Evolutionary conservation across 2,329 filamentous ascomycete genomes (phyloP).

Genomic region (Sporothrix schenckii): DNA sequence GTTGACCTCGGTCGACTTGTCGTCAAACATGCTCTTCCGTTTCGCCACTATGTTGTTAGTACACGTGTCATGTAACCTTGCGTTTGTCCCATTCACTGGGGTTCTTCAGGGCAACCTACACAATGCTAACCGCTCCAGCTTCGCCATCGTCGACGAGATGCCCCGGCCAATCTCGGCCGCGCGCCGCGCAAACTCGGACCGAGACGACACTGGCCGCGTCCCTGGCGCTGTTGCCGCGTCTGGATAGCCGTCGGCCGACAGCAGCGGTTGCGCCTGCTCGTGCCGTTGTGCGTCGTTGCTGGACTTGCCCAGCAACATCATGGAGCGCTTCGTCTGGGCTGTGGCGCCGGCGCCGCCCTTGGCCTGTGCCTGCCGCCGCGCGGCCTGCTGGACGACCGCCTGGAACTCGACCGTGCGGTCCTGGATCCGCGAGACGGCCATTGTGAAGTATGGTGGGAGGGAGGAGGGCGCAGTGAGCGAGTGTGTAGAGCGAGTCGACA

Average conservation of each 20-base stretch:
- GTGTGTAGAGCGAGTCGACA: neutral
- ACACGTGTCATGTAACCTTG: too few relatives aligned
- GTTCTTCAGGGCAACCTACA: conserved; percentile 48
- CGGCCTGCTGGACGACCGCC: conserved; percentile 83
- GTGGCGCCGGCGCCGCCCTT: conserved; percentile 61
- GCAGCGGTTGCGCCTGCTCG: conserved; percentile 63
- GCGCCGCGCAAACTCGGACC: conserved; percentile 86
- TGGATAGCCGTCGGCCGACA: conserved; percentile 50
- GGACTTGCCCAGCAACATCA: conserved; percentile 28
- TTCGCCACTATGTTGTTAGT: conserved; percentile 64
- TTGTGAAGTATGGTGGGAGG: conserved; percentile 39
- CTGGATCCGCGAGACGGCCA: conserved; percentile 80
- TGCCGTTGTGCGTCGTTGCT: conserved; percentile 15
- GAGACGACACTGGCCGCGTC: conserved; percentile 42
- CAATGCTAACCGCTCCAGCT: conserved; percentile 89
- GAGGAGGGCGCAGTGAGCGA: too few relatives aligned
- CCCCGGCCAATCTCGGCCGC: conserved; percentile 90
- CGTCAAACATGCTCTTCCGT: conserved; percentile 94
- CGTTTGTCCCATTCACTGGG: too few relatives aligned
- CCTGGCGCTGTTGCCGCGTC: conserved; percentile 57
- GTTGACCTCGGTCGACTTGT: conserved; percentile 93
- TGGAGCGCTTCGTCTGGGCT: conserved; percentile 60
- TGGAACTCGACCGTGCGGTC: conserved; percentile 96
- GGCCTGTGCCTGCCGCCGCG: conserved; percentile 73
- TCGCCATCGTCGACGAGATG: conserved; percentile 90